A percentile compares a stretch with the other conserved stretches of the same genome.
These are phyloP conservation scores for Phytophthora foliorum DNA, from an alignment of 352 stramenopile genomes.

Conservation along the genomic window DNA sequence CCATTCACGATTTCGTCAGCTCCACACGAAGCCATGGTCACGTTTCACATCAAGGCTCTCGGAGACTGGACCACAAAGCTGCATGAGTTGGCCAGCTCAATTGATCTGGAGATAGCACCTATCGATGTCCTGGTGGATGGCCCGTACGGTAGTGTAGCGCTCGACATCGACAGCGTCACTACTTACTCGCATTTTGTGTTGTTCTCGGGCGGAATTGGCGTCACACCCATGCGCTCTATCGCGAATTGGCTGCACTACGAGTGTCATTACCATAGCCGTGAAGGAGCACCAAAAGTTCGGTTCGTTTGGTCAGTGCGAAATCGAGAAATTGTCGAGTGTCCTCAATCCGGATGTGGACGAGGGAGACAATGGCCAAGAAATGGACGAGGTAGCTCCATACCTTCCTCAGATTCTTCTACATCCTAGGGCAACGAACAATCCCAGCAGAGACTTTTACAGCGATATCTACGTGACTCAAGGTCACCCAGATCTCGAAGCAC, in stretches of 20 bases:
- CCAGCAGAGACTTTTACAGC: background rate
- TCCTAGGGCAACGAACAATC: slow-evolving; percentile 6
- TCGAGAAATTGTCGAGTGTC: slow-evolving; percentile 38
- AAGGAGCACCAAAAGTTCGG: slow-evolving; percentile 27
- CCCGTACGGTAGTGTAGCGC: slow-evolving; percentile 21
- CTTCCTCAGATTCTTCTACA: slow-evolving; percentile 14
- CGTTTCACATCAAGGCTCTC: slow-evolving; percentile 64
- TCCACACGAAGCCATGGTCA: slow-evolving; percentile 66
- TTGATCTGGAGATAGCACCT: slow-evolving; percentile 10
- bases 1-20: slow-evolving; percentile 88
- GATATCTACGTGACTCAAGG: slow-evolving; percentile 16
- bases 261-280: slow-evolving; percentile 15
- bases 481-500: slow-evolving; percentile 40
- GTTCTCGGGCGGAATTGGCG: slow-evolving; percentile 50
- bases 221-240: slow-evolving; percentile 53
- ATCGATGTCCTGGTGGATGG: slow-evolving; percentile 53
- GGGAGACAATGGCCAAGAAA: slow-evolving; percentile 1
- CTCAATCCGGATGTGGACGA: slow-evolving; percentile 1
- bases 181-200: slow-evolving; percentile 58
- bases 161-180: slow-evolving; percentile 45
- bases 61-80: slow-evolving; percentile 76
- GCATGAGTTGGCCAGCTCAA: background rate
- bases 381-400: slow-evolving; percentile 22
- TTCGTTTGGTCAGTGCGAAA: slow-evolving; percentile 51
- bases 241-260: slow-evolving; percentile 39